These are phyloP conservation scores for Aspergillus aculeatinus DNA, from an alignment of 2,329 filamentous ascomycete species.

Conservation along the genomic window DNA sequence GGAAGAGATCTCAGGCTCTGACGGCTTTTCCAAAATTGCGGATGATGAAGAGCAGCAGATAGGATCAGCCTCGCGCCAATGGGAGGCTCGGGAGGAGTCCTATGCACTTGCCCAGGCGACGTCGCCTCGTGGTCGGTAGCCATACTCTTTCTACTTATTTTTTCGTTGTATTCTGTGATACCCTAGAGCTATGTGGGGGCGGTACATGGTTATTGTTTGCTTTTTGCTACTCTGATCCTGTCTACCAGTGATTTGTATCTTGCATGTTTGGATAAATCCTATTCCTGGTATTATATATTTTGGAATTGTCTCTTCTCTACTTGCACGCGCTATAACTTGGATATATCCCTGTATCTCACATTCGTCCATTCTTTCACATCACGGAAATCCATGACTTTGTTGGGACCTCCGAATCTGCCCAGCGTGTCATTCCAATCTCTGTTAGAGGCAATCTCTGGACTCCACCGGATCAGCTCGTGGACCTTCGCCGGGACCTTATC, in stretches of 20 bases:
- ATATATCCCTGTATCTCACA: conserved; percentile 16
- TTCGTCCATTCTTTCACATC: conserved; percentile 45
- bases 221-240: not conserved
- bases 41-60: conserved; percentile 36
- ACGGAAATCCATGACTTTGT: conserved; percentile 50
- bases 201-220: not conserved
- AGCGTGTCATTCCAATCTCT: conserved; percentile 50
- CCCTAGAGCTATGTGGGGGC: conserved; percentile 8
- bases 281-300: not conserved
- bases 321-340: conserved; percentile 14
- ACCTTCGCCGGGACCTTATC: conserved; percentile 43
- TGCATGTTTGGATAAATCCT: not conserved
- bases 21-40: conserved; percentile 32
- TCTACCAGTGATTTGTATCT: not conserved
- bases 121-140: conserved; percentile 11
- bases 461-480: conserved; percentile 49
- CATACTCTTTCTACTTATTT: not conserved
- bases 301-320: not conserved
- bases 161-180: conserved; percentile 13
- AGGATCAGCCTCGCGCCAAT: conserved; percentile 15
- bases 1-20: conserved; percentile 19
- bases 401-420: conserved; percentile 48
- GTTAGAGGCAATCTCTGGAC: conserved; percentile 49
- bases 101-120: conserved; percentile 27
- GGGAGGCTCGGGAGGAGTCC: conserved; percentile 18